Base-by-base conservation (phyloP, 768 basidiomycete genomes). In the Vararia minispora region DNA sequence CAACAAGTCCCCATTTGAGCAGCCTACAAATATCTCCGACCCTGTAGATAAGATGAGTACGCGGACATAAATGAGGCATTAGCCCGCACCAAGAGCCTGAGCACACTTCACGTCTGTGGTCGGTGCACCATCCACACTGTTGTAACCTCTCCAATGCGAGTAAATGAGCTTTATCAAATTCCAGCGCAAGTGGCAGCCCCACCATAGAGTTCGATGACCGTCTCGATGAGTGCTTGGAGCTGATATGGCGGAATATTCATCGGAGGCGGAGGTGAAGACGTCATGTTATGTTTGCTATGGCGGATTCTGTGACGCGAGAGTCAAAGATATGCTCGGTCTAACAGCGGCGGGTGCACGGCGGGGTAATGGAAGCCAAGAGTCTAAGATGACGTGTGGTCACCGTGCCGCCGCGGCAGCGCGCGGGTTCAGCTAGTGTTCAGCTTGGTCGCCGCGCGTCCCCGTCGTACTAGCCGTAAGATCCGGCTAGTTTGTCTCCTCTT, bases 1-100 rank as follows among this genome's bases (percentile, higher is more conserved):
- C 25, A 90, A 60, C 6, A 95, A 66, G 47, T 87, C 76, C 16
- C 91, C 89, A 42, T 90, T 87, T 16, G 78, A 75, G 44, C 82
- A 83, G 10, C 89, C 91, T 10, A 88, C 71, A 47, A 90, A 92
- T 18, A 94, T 72, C 51, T 95, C 90, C 28, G 78, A 77, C 23
- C 79, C 86, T 87, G 37, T 12, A 18, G 28, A 41, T 30, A 37
- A 29, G 28, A 24, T 22, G 32, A 9, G n/a, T 14, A 37, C 20
- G 27, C 14, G 29, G 18, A 16, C 23, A 16, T n/a, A 12, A 12
- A 16, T 34, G 29, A 28, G 33, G 25, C 11, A 22, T 27, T 14
- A 7, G 13, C 6, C 41, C 50, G 4, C 30, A 54, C 55, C 54
- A 12, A 54, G 40, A 6, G 53, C 56, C 33, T 58, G 56, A 0